These are phyloP conservation scores for Pyrenochaeta sp. DNA, from an alignment of 2,329 filamentous ascomycete species.

Conservation along the genomic window DNA sequence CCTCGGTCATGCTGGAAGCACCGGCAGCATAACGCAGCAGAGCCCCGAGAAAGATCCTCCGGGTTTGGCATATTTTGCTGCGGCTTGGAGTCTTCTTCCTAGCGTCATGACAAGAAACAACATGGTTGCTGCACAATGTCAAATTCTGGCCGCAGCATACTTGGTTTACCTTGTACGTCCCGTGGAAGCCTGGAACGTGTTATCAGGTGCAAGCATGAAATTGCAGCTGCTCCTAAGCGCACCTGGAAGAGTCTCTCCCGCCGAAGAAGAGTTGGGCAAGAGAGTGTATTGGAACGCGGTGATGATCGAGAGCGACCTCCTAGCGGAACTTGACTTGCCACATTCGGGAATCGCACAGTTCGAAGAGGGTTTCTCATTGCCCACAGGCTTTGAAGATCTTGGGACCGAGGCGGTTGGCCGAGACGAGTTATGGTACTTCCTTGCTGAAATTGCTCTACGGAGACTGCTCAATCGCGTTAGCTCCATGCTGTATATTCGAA, in stretches of 20 bases:
- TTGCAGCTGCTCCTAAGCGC: slow-evolving; percentile 80
- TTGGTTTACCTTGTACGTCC: slow-evolving; percentile 84
- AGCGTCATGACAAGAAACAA: slow-evolving; percentile 82
- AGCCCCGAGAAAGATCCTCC: slow-evolving; percentile 75
- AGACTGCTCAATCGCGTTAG: slow-evolving; percentile 80
- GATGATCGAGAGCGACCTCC: slow-evolving; percentile 79
- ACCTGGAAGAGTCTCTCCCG: slow-evolving; percentile 73
- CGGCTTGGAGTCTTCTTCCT: slow-evolving; percentile 80
- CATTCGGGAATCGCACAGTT: slow-evolving; percentile 85
- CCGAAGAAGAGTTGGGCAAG: slow-evolving; percentile 76
- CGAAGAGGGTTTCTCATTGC: slow-evolving; percentile 80
- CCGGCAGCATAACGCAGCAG: slow-evolving; percentile 78
- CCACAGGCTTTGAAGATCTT: slow-evolving; percentile 75
- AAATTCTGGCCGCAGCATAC: slow-evolving; percentile 81
- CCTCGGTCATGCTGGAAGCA: slow-evolving; percentile 77
- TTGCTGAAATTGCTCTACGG: slow-evolving; percentile 82
- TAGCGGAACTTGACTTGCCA: slow-evolving; percentile 81
- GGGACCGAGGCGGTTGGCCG: slow-evolving; percentile 73
- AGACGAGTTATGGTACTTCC: slow-evolving; percentile 86
- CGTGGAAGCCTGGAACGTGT: slow-evolving; percentile 81
- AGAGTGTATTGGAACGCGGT: slow-evolving; percentile 86
- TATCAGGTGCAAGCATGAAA: slow-evolving; percentile 83
- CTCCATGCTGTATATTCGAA: slow-evolving; percentile 80
- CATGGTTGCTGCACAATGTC: slow-evolving; percentile 80
- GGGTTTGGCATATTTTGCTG: slow-evolving; percentile 80